Percentiles rank a stretch among this genome's conserved stretches.
Evolutionary conservation across 176 grass and related monocot species (phyloP).

Genomic region (Saccharum officinarum): DNA sequence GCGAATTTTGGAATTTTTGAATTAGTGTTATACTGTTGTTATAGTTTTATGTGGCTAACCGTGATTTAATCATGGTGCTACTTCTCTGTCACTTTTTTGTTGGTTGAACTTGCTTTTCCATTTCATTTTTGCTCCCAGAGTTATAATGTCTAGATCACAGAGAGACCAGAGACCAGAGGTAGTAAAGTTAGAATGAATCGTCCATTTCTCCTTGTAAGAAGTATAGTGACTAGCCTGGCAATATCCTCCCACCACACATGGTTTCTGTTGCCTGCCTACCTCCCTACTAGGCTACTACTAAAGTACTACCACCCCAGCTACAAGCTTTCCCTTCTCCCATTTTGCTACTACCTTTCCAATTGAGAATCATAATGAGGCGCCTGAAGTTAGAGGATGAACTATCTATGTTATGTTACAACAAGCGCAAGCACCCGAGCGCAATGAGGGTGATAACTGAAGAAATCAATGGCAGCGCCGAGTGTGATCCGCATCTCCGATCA

Average conservation of each 20-base stretch:
- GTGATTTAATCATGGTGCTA: background rate
- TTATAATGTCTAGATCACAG: background rate
- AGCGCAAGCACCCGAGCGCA: constrained; percentile 28
- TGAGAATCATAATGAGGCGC: constrained; percentile 28
- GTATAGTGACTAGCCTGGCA: constrained; percentile 14
- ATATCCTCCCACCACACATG: constrained; percentile 29
- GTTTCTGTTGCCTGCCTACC: constrained; percentile 9
- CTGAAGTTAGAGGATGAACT: background rate
- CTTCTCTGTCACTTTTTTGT: background rate
- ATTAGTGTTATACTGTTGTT: background rate
- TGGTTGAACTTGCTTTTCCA: background rate
- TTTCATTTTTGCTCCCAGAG: background rate
- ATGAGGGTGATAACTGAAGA: background rate
- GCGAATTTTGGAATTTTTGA: background rate
- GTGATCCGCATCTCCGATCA: background rate
- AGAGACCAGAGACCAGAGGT: background rate
- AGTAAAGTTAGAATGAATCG: background rate
- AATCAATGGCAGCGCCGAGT: background rate
- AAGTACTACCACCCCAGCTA: background rate
- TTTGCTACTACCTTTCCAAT: constrained; percentile 31
- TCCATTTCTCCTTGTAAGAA: constrained; percentile 13
- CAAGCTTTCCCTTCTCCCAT: background rate
- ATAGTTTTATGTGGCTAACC: background rate
- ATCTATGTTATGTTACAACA: constrained; percentile 26
- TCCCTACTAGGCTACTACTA: background rate